Percentiles rank a stretch among this genome's conserved stretches.
Evolutionary conservation across 129 eudicot genomes (phyloP).

Genomic region (Escallonia rubra): DNA sequence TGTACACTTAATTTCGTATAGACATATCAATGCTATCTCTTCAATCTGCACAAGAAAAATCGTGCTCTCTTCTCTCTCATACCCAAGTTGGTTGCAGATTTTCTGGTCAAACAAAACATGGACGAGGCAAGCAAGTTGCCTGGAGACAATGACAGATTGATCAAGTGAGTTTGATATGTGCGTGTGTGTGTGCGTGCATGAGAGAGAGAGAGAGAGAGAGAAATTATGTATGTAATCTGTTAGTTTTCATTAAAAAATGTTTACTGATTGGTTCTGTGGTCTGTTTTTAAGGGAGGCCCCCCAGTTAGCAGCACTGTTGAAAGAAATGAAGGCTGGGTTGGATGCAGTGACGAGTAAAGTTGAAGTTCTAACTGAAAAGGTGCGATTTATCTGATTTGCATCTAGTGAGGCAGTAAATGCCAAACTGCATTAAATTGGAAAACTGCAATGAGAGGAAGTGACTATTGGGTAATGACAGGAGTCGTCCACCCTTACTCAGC

Average conservation of each 20-base stretch:
- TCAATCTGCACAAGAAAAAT: too few relatives aligned
- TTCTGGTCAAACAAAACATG: constrained; percentile 17
- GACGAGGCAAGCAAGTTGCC: constrained; percentile 13
- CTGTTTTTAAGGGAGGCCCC: constrained; percentile 59
- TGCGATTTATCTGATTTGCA: constrained; percentile 4
- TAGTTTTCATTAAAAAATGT: neutral
- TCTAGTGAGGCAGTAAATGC: neutral
- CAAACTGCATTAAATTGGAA: neutral
- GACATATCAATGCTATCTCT: too few relatives aligned
- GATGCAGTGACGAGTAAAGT: constrained; percentile 63
- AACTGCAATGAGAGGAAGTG: neutral
- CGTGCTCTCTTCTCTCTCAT: too few relatives aligned
- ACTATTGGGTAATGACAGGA: neutral
- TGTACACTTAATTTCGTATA: too few relatives aligned
- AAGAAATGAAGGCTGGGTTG: constrained; percentile 77
- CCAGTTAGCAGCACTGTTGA: constrained; percentile 54
- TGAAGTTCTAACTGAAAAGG: constrained; percentile 65
- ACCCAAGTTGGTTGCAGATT: constrained; percentile 8
- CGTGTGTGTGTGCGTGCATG: neutral
- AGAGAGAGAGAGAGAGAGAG: neutral
- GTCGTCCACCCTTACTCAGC: neutral
- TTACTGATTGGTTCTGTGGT: constrained; percentile 8
- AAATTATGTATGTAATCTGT: neutral
- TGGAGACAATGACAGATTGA: constrained; percentile 13
- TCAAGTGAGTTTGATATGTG: constrained; percentile 21